Base-by-base conservation (phyloP, 495 filamentous ascomycete genomes). In the Aspergillus egyptiacus region DNA sequence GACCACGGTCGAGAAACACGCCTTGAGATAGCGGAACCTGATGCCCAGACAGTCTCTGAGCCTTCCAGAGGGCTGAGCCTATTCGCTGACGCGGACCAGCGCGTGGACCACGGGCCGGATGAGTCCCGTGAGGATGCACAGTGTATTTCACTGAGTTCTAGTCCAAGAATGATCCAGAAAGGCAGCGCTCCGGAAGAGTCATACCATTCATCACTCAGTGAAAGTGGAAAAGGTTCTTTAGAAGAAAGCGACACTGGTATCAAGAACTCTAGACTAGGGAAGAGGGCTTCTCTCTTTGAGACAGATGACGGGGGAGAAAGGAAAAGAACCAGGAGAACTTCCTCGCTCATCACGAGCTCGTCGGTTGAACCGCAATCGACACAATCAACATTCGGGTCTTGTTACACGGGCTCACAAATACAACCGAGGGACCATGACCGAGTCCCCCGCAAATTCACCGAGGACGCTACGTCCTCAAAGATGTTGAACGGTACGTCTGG, bases 291-390 rank as follows among this genome's bases (percentile, higher is more conserved):
- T 20, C 4, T 27, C 11, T 40, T 15, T 11, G 9, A 13, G 13
- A 14, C 9, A 18, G 18, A 37, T 6, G 35, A 6, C 8, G 15
- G 11, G 3, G 2, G n/a, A 22, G 24, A 31, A 8, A 10, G 5
- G 5, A 15, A 39, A 23, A 20, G 35, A 23, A 11, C 17, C 6
- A 7, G 34, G 27, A 22, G 3, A n/a, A 20, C 18, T 9, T 23
- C 46, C 2, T 32, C 46, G 30, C 15, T 19, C 8, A 17, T 23
- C 22, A 11, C 34, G 15, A 48, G 23, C 46, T 39, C 46, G 32
- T 48, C 46, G 11, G 15, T 48, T 22, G 35, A 48, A 5, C 46
- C 34, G 22, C 9, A 4, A 11, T 48, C 34, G 13, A 36, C 18
- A 3, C 17, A 18, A 14, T 39, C 34, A 39, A 39, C 35, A 0